A percentile compares a stretch with the other conserved stretches of the same genome.
phyloP scores from a whole-genome alignment of 139 green algal genomes.

The Coelastrella sp. region DNA sequence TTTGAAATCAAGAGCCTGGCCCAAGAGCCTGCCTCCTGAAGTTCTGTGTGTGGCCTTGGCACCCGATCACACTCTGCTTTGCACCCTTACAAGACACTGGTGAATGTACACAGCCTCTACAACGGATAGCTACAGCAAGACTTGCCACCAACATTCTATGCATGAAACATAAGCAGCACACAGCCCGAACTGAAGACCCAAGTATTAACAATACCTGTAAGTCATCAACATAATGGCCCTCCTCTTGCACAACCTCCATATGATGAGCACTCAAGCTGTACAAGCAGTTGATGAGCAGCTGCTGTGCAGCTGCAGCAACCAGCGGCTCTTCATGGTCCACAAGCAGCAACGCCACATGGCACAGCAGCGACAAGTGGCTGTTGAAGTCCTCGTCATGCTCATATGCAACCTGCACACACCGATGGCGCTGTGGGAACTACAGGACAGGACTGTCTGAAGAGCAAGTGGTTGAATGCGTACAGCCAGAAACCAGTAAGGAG shows the following conservation, averaged over 20 bases:
- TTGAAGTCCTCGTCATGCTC: conserved; percentile 93
- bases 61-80: no score
- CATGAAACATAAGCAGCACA: conserved; percentile 81
- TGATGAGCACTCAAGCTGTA: conserved; percentile 58
- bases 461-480: no score
- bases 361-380: conserved; percentile 84
- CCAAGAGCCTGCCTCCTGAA: no score
- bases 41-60: no score
- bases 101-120: no score
- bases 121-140: no score
- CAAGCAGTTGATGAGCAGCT: conserved; percentile 88
- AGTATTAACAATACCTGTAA: conserved; percentile 5
- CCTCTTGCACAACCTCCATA: conserved; percentile 36
- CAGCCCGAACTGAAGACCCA: no score
- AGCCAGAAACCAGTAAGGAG: no score
- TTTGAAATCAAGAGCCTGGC: no score
- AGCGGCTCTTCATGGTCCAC: conserved; percentile 33
- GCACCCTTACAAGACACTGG: no score
- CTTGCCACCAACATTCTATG: conserved; percentile 94
- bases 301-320: conserved; percentile 41
- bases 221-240: conserved; percentile 17
- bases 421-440: background rate
- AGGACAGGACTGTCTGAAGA: background rate
- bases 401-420: conserved; percentile 83
- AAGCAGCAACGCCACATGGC: conserved; percentile 73